Evolutionary conservation across 1,139 yeast species (phyloP).

Genomic region (Pichia sp.): DNA sequence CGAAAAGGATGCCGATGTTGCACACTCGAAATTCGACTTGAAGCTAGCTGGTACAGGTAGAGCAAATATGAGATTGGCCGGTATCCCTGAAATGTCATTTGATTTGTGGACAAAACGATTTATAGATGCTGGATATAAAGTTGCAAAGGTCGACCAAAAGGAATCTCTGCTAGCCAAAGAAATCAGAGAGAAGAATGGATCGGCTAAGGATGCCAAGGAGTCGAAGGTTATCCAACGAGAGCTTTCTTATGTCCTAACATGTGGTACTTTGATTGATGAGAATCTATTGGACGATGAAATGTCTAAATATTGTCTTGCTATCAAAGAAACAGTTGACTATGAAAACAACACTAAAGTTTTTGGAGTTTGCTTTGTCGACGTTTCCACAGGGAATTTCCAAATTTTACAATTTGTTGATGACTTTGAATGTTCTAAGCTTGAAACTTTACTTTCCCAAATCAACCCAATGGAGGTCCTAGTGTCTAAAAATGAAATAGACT

Average conservation of each 20-base stretch:
- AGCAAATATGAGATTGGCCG: slow-evolving; percentile 96
- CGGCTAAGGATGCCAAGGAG: slow-evolving; percentile 51
- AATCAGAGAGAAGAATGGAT: slow-evolving; percentile 66
- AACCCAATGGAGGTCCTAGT: slow-evolving; percentile 83
- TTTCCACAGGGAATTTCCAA: slow-evolving; percentile 81
- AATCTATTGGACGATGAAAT: slow-evolving; percentile 86
- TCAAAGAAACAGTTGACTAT: slow-evolving; percentile 52
- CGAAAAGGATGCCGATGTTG: slow-evolving; percentile 92
- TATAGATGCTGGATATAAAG: slow-evolving; percentile 87
- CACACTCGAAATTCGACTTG: slow-evolving; percentile 82
- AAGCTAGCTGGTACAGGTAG: slow-evolving; percentile 97
- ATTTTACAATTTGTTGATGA: slow-evolving; percentile 76
- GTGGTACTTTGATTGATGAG: slow-evolving; percentile 89
- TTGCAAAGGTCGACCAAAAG: slow-evolving; percentile 91
- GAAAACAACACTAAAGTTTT: slow-evolving; percentile 49
- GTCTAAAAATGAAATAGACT: slow-evolving; percentile 68
- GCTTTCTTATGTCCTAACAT: slow-evolving; percentile 80
- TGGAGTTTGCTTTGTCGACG: slow-evolving; percentile 88
- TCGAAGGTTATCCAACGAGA: slow-evolving; percentile 89
- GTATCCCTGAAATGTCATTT: slow-evolving; percentile 97
- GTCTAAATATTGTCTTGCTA: slow-evolving; percentile 84
- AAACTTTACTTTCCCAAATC: slow-evolving; percentile 83
- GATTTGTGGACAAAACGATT: slow-evolving; percentile 97
- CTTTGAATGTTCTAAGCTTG: slow-evolving; percentile 77
- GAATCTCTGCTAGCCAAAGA: slow-evolving; percentile 91